Base-by-base conservation (phyloP, 257 asterid genomes). In the Capsicum chinense region DNA sequence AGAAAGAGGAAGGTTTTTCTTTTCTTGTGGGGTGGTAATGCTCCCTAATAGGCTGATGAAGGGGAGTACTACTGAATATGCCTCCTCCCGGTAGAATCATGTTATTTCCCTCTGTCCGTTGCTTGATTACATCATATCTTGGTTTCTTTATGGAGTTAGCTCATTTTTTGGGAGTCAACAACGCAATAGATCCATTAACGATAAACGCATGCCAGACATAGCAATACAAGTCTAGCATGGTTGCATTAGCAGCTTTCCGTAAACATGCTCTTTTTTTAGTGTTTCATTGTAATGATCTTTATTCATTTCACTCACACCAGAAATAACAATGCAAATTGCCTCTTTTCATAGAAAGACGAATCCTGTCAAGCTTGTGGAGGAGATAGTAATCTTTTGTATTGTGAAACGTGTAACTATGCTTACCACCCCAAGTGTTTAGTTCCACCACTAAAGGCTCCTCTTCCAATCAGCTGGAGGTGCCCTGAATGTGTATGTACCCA, bases 401-500 rank as follows among this genome's bases (percentile, higher is more conserved):
- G 99, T 83, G 97, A 88, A 89, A 93, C 98, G 47, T 97, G 99
- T 82, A 89, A 88, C 59, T 92, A 93, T 87, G 85, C 94, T 50
- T 97, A 89, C 91, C 99, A 97, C 87, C 96, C 91, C 12, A 93
- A 88, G 79, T 97, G 99, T 87, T 91, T 97, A 87, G 85, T 93
- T 82, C 98, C 97, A 11, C 91, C 89, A 0, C 68, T 90, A 76
- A 93, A 87, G 86, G 91, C 89, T 87, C 95, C 97, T 86, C 86
- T 83, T 80, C 97, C 99, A 39, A 83, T 87, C 88, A 85, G 84
- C 90, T 97, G 99, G 99, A 91, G 86, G 86, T 97, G 99, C 86
- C 98, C 99, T 76, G 97, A 91, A 89, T 97, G 99, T 87, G 99
- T 97, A 97, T 19, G 98, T 86, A 74, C 78, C 83, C 83, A 58